phyloP scores from a whole-genome alignment of 1,284 basidiomycete species.

The Cutaneotrichosporon arboriforme region DNA sequence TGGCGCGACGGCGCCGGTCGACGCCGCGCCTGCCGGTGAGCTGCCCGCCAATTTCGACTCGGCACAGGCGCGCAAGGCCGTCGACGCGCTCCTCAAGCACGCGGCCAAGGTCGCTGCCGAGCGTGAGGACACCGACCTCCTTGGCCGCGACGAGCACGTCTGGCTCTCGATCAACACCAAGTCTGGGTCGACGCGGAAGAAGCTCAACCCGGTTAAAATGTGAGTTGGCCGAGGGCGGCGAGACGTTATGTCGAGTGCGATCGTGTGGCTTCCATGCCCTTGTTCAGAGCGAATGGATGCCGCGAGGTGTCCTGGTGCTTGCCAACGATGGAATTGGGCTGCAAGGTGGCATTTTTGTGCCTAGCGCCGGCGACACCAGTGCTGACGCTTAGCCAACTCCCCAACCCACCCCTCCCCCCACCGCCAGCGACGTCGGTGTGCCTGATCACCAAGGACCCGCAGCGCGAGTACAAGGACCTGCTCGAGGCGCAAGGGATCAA shows the following conservation, averaged over 20 bases:
- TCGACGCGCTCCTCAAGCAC: constrained; percentile 68
- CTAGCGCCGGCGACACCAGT: too few relatives aligned
- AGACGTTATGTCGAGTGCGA: constrained; percentile 36
- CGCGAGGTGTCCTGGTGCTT: too few relatives aligned
- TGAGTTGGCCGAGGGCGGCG: constrained; percentile 56
- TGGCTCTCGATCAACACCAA: constrained; percentile 83
- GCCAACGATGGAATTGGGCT: not conserved
- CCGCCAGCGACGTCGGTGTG: constrained; percentile 76
- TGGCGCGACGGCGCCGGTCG: constrained; percentile 5
- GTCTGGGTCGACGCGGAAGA: constrained; percentile 66
- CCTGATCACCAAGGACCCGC: constrained; percentile 91
- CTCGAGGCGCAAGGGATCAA: constrained; percentile 69
- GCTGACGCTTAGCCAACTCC: constrained; percentile 58
- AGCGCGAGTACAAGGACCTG: constrained; percentile 91
- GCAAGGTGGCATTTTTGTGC: too few relatives aligned
- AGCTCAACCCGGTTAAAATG: constrained; percentile 78
- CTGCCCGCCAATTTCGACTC: constrained; percentile 52
- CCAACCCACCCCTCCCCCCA: constrained; percentile 64
- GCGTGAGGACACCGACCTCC: constrained; percentile 67
- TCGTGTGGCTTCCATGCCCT: too few relatives aligned
- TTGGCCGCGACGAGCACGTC: constrained; percentile 73
- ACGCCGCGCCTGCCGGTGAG: constrained; percentile 17
- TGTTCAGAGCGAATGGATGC: too few relatives aligned
- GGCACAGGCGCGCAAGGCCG: constrained; percentile 69
- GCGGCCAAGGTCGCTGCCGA: constrained; percentile 60